phyloP scores from a whole-genome alignment of 495 filamentous ascomycete species.

The Penicillium samsonianum region DNA sequence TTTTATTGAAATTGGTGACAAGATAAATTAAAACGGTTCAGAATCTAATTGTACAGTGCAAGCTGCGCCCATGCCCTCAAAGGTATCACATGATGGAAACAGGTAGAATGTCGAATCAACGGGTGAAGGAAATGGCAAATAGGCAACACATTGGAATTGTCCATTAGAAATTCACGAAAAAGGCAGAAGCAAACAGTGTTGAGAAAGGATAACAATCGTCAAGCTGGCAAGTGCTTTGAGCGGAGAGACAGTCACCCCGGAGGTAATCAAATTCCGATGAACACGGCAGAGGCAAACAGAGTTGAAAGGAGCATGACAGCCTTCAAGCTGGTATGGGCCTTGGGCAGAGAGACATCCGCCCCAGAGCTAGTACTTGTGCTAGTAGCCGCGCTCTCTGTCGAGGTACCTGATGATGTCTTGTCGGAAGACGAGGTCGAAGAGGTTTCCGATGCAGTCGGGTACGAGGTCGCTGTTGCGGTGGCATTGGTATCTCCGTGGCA shows the following conservation, averaged over 20 bases:
- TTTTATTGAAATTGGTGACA: background rate
- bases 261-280: background rate
- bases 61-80: background rate
- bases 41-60: background rate
- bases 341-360: background rate
- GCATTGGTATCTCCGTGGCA: slow-evolving; percentile 28
- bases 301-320: slow-evolving; percentile 4
- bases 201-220: background rate
- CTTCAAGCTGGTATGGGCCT: slow-evolving; percentile 1
- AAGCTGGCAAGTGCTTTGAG: background rate
- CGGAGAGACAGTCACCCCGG: background rate
- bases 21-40: background rate
- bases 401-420: slow-evolving; percentile 1
- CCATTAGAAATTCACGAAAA: background rate
- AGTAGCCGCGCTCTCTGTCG: background rate
- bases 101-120: background rate
- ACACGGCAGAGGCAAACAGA: background rate
- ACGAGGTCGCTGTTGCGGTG: slow-evolving; percentile 31
- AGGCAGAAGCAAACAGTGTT: background rate
- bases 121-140: background rate
- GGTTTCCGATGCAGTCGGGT: slow-evolving; percentile 11
- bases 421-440: background rate
- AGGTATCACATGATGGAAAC: background rate
- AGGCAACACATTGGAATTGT: no score
- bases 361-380: slow-evolving; percentile 6